phyloP scores from a whole-genome alignment of 2,329 filamentous ascomycete species.

The Epichloe brachyelytri region DNA sequence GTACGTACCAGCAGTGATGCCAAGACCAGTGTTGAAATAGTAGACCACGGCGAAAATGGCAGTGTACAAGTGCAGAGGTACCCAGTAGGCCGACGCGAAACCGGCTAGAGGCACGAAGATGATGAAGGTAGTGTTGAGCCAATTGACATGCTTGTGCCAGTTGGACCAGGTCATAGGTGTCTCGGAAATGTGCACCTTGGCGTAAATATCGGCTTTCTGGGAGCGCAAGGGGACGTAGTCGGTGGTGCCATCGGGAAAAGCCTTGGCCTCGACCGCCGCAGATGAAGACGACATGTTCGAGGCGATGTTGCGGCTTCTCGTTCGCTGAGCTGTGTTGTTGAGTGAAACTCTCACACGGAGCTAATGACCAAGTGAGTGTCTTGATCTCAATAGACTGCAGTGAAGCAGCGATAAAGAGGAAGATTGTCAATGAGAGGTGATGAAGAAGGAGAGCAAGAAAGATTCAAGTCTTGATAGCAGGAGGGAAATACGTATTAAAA shows the following conservation, averaged over 20 bases:
- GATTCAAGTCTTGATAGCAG: neutral
- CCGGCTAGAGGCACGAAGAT: conserved; percentile 64
- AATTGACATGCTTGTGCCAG: conserved; percentile 90
- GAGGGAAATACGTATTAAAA: conserved; percentile 1
- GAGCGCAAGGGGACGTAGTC: conserved; percentile 40
- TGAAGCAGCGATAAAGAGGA: neutral
- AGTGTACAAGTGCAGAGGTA: conserved; percentile 60
- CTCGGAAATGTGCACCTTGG: conserved; percentile 75
- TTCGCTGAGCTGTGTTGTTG: neutral
- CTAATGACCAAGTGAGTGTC: neutral
- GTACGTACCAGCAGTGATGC: conserved; percentile 59
- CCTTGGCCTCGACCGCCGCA: conserved; percentile 21
- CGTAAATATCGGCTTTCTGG: conserved; percentile 35
- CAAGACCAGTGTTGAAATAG: conserved; percentile 74
- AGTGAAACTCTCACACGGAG: neutral
- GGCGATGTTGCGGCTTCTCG: neutral
- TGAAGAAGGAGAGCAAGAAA: neutral
- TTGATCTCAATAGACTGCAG: neutral
- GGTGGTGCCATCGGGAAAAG: conserved; percentile 39
- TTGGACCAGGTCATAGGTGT: conserved; percentile 67
- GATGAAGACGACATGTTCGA: conserved; percentile 5
- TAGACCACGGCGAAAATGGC: conserved; percentile 61
- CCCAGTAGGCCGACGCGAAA: conserved; percentile 63
- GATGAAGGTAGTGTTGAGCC: conserved; percentile 78
- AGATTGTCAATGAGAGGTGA: neutral